Base-by-base conservation (phyloP, 495 filamentous ascomycete species). In the Hyaloscypha variabilis region DNA sequence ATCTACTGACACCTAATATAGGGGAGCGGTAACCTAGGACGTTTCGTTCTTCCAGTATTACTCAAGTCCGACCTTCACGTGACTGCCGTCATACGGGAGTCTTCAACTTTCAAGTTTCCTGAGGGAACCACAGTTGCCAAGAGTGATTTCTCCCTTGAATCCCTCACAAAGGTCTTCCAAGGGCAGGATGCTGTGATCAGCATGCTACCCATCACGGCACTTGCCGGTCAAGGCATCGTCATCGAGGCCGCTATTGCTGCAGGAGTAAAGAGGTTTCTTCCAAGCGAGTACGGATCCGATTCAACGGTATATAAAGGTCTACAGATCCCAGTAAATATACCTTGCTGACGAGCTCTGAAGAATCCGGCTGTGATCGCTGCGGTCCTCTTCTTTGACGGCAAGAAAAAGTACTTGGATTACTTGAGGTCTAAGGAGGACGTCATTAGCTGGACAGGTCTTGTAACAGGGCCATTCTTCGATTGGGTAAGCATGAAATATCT, bases 221-320 rank as follows among this genome's bases (percentile, higher is more conserved):
- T 85, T 23, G 67, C 67, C 1, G 70, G 69, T 0, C 86, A 90
- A 63, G 72, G 70, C 8, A 57, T 70, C 0, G 75, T 89, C 28
- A 78, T 90, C 26, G 86, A 90, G 39, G 89, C 88, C 0, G 83
- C 87, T 1, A 69, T 85, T 17, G 78, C 81, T 0, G 87, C 84
- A 1, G 79, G 81, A 17, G 85, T 91, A 1, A 77, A 81, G 70
- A 81, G 87, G 24, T 87, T 88, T 66, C 76, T 91, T 39, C 89
- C 88, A 0, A 84, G 82, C 26, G 87, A 90, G 66, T 92, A 84
- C 64, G 89, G 89, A 14, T 69, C 63, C 19, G 73, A 86, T 60
- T 75, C 73, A 54, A 34, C 64, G 55, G 71, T 57, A 68, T 83
- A 72, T 19, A 72, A 76, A 14, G 66, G 67, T 8, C 26, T 66